phyloP scores from a whole-genome alignment of 1,284 basidiomycete genomes.

The Pseudozyma pruni region DNA sequence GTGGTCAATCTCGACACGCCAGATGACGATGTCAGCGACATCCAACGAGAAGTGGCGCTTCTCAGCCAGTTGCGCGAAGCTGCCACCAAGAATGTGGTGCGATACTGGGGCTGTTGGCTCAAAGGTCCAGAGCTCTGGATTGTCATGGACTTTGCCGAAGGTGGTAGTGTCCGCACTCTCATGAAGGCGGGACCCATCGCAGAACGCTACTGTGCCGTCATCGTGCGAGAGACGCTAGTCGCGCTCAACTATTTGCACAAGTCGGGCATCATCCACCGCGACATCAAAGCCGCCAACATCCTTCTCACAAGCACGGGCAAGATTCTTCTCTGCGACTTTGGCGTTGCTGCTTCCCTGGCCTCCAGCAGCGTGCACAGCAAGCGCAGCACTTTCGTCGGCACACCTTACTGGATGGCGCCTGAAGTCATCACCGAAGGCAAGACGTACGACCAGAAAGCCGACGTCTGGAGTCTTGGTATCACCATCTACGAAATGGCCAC shows the following conservation, averaged over 20 bases:
- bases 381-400: conserved; percentile 54
- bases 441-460: conserved; percentile 55
- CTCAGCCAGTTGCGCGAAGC: conserved; percentile 81
- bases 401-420: conserved; percentile 63
- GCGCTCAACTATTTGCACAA: conserved; percentile 57
- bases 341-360: conserved; percentile 80
- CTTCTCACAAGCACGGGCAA: conserved; percentile 49
- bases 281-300: conserved; percentile 58
- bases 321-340: conserved; percentile 46
- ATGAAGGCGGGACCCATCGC: conserved; percentile 81
- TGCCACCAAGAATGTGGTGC: conserved; percentile 88
- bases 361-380: conserved; percentile 73
- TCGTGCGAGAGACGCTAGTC: conserved; percentile 80
- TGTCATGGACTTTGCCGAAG: conserved; percentile 96
- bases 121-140: conserved; percentile 97
- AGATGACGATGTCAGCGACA: conserved; percentile 90
- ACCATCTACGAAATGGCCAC: conserved; percentile 57
- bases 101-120: conserved; percentile 94
- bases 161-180: conserved; percentile 91
- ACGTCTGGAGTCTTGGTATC: conserved; percentile 59
- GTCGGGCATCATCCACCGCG: conserved; percentile 55
- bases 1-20: conserved; percentile 98
- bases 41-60: conserved; percentile 93
- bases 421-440: conserved; percentile 69
- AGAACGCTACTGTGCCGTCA: conserved; percentile 87